Evolutionary conservation across 208 protist genomes (phyloP), one percentile per base, ranked within the genome.

Genomic region (Leishmania arabica): DNA sequence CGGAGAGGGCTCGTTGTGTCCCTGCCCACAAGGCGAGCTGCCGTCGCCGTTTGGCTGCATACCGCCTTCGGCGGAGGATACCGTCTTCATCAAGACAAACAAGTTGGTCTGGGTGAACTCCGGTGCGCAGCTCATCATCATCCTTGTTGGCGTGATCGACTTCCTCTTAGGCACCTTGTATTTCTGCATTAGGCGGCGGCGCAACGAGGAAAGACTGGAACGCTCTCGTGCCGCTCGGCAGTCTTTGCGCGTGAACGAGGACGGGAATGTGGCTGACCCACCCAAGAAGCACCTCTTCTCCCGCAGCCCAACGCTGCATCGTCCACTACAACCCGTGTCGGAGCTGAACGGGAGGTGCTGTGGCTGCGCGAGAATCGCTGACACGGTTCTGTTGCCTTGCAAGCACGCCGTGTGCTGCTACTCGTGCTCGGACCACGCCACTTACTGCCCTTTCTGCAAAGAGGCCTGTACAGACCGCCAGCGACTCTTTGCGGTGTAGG

Each of bases 351-450:
- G 87, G 37, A 64, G 74, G n/a, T 92, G 89, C 72, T 92, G 89
- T 51, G 89, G 89, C 19, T 92, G 89, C 49, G 87, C 86, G 31
- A 73, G 75, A 27, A 79, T 85, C 40, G 89, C 89, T 11, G 81
- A 92, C 72, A 84, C 81, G 34, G 84, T 92, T 19, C 74, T 92
- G 47, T 75, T 92, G 7, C 89, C 89, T 45, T 92, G 89, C 82
- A 82, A 81, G 53, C 89, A 92, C 70, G 89, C 87, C 40, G 86
- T 90, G 11, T 92, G 89, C 79, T 92, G 89, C 83, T 84, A 62
- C 64, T 69, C 74, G 27, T 92, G 89, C 56, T 87, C 82, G 0
- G 84, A 81, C 13, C 82, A 84, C 31, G 89, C 89, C 19, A 82
- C 82, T 2, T 83, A 82, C 72, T 92, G 89, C 73, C 89, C 89